These are phyloP conservation scores for Fusarium praegraminearum DNA, from an alignment of 2,329 filamentous ascomycete genomes.

Conservation along the genomic window DNA sequence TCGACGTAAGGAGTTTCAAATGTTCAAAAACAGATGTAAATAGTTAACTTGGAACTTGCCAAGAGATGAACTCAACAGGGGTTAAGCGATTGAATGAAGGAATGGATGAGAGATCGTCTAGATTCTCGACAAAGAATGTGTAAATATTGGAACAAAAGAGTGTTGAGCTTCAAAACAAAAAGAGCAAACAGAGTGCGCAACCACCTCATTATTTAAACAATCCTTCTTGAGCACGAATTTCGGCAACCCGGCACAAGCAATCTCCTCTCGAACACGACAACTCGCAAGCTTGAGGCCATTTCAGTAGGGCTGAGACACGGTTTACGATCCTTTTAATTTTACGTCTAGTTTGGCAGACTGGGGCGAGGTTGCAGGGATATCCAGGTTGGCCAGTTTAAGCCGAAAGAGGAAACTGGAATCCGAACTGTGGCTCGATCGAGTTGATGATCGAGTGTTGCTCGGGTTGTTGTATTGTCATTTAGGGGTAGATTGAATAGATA, in stretches of 20 bases:
- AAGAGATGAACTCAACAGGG: conserved; percentile 11
- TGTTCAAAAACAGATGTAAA: background rate
- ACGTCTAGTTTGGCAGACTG: conserved; percentile 4
- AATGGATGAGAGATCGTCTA: conserved; percentile 35
- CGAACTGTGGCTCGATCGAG: conserved; percentile 39
- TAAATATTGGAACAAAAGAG: background rate
- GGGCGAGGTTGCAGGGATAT: conserved; percentile 13
- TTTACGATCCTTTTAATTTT: conserved; percentile 46
- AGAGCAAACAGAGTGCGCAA: background rate
- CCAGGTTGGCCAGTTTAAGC: conserved; percentile 8
- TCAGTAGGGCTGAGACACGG: conserved; percentile 46
- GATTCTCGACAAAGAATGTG: conserved; percentile 31
- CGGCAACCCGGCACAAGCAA: conserved; percentile 26
- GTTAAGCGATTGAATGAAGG: conserved; percentile 13
- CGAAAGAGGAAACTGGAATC: conserved; percentile 13
- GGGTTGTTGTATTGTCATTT: background rate
- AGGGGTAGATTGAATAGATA: conserved; percentile 4
- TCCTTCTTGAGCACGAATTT: conserved; percentile 3
- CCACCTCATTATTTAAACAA: conserved; percentile 8
- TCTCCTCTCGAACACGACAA: conserved; percentile 27
- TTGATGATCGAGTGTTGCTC: conserved; percentile 21
- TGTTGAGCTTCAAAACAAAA: background rate
- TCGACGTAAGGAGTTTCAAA: conserved; percentile 23
- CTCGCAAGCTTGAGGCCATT: conserved; percentile 40
- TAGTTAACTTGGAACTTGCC: conserved; percentile 35